Percentiles rank a stretch among this genome's conserved stretches.
Evolutionary conservation across 306 rosid genomes (phyloP).

Genomic region (Benincasa hispida): DNA sequence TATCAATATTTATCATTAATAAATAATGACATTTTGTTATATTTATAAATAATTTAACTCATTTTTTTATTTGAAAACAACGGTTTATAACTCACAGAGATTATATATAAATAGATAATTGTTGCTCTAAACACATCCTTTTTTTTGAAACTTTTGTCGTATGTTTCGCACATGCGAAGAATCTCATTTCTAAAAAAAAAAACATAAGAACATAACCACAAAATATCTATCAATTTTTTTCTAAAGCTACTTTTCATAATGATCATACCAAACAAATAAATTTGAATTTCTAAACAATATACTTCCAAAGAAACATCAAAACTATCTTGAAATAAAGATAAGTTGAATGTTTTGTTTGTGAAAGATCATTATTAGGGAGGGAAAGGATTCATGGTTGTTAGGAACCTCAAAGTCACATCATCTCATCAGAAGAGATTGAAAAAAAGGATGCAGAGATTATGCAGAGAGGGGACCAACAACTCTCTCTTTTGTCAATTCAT

Average conservation of each 20-base stretch:
- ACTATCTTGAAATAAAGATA: neutral
- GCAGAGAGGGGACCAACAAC: neutral
- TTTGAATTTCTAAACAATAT: neutral
- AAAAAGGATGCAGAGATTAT: neutral
- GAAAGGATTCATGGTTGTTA: neutral
- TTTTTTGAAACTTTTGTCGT: no score
- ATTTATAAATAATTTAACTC: no score
- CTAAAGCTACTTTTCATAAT: neutral
- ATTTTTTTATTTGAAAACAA: no score
- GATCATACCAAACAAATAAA: neutral
- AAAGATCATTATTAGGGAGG: neutral
- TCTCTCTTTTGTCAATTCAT: neutral
- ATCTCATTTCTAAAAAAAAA: no score
- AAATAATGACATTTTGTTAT: no score
- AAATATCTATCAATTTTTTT: no score
- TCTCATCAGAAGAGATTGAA: neutral
- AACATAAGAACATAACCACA: neutral
- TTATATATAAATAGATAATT: no score
- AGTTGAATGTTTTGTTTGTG: neutral
- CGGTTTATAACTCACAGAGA: no score
- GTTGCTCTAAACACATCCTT: no score
- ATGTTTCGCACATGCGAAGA: no score
- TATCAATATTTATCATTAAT: no score
- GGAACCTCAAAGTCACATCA: constrained; percentile 5
- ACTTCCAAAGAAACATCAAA: neutral